A percentile compares a stretch with the other conserved stretches of the same genome.
Evolutionary conservation across 257 asterid species (phyloP).

Genomic region (Gentiana dahurica): DNA sequence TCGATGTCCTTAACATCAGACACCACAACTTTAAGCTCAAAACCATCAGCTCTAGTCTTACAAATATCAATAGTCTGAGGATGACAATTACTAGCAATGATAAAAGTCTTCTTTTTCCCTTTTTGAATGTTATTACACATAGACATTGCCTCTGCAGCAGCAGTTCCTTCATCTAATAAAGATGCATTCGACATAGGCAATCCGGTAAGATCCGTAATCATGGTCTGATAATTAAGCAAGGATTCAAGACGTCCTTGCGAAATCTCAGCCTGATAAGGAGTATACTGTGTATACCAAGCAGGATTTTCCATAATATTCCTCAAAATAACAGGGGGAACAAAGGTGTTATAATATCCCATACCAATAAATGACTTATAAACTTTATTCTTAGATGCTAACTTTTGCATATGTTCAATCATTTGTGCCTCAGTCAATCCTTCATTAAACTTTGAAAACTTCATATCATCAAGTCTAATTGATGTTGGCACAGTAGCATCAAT

Average conservation of each 20-base stretch:
- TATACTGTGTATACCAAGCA: conserved; percentile 97
- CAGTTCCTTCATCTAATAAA: conserved; percentile 88
- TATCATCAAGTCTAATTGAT: conserved; percentile 54
- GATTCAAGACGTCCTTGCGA: conserved; percentile 96
- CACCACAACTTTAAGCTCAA: conserved; percentile 62
- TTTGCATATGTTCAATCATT: conserved; percentile 73
- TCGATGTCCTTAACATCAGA: conserved; percentile 65
- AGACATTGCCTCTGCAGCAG: conserved; percentile 99
- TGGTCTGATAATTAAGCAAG: conserved; percentile 74
- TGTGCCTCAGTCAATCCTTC: conserved; percentile 85
- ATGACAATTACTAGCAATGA: conserved; percentile 86
- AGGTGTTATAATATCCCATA: conserved; percentile 87
- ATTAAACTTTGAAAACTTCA: conserved; percentile 64
- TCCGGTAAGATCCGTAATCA: conserved; percentile 86
- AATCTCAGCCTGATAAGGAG: conserved; percentile 98
- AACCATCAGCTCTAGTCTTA: conserved; percentile 87
- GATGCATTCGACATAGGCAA: conserved; percentile 98
- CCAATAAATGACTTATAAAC: conserved; percentile 77
- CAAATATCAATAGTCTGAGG: conserved; percentile 93
- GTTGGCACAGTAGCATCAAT: conserved; percentile 93
- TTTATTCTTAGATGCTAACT: conserved; percentile 67
- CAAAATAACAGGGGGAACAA: conserved; percentile 85
- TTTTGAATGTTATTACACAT: conserved; percentile 88
- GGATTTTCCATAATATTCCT: conserved; percentile 91
- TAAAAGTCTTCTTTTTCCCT: conserved; percentile 85